Conservation (phyloP, 2,329 filamentous ascomycete genomes). For the Sporothrix variecibatus region DNA sequence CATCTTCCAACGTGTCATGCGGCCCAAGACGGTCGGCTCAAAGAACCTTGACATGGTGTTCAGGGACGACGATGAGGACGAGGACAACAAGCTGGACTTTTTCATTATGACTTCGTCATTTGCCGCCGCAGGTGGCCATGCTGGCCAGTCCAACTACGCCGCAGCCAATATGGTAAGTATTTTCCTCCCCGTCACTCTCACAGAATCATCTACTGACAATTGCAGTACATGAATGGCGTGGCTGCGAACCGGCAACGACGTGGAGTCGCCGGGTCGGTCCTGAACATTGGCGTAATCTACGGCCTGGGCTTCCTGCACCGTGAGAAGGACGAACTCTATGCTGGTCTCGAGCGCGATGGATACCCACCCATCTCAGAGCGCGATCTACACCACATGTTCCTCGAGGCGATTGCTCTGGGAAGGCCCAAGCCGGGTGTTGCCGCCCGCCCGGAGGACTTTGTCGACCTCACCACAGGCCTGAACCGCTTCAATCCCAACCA, state of each 20-base stretch:
- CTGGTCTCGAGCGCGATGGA: constrained; percentile 46
- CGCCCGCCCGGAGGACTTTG: constrained; percentile 26
- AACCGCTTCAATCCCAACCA: constrained; percentile 41
- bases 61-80: constrained; percentile 8
- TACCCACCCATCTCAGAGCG: constrained; percentile 53
- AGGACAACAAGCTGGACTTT: constrained; percentile 42
- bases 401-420: constrained; percentile 52
- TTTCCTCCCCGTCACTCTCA: not conserved
- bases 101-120: constrained; percentile 52
- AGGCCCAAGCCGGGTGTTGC: constrained; percentile 32
- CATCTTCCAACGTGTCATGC: constrained; percentile 43
- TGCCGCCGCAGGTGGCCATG: constrained; percentile 47
- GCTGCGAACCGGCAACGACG: constrained; percentile 41
- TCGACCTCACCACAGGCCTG: constrained; percentile 46
- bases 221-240: constrained; percentile 48
- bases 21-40: constrained; percentile 46
- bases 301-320: constrained; percentile 48
- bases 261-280: constrained; percentile 42
- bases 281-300: constrained; percentile 51
- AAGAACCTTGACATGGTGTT: constrained; percentile 45
- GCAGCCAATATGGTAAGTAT: constrained; percentile 44
- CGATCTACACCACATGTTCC: constrained; percentile 54
- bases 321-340: constrained; percentile 44
- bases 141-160: constrained; percentile 49
- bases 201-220: not conserved